phyloP scores from a whole-genome alignment of 75 land plant genomes.

The Azolla pinnata region DNA sequence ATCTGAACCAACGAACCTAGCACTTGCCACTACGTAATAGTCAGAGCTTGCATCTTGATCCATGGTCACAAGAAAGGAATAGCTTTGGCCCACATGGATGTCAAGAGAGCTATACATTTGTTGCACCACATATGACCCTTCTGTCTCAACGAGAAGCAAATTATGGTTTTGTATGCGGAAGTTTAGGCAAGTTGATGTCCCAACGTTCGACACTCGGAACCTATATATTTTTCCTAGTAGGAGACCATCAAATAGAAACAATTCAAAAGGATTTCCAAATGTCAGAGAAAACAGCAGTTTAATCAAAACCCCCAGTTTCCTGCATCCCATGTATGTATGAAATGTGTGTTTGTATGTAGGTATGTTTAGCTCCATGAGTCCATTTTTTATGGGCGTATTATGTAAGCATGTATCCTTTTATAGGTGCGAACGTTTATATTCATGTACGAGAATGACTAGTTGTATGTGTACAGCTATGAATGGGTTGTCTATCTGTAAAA shows the following conservation, averaged over 20 bases:
- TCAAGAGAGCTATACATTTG: conserved; percentile 32
- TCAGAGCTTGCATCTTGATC: conserved; percentile 24
- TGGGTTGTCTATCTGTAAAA: too few species aligned
- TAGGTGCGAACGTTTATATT: too few species aligned
- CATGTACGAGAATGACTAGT: too few species aligned
- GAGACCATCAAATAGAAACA: conserved; percentile 10
- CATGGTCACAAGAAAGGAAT: conserved; percentile 34
- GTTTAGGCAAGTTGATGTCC: conserved; percentile 20
- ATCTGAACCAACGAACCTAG: conserved; percentile 19
- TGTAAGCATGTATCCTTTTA: too few species aligned
- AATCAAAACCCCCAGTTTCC: too few species aligned
- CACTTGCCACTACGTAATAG: conserved; percentile 37
- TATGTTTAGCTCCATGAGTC: too few species aligned
- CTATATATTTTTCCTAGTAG: conserved; percentile 32
- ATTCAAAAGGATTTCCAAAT: too few species aligned
- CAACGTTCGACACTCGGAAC: conserved; percentile 36
- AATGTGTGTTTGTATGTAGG: too few species aligned
- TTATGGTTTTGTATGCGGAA: conserved; percentile 36
- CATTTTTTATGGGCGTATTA: too few species aligned
- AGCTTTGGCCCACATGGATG: conserved; percentile 42
- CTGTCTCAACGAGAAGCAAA: conserved; percentile 30
- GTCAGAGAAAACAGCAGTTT: too few species aligned
- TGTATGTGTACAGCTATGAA: too few species aligned
- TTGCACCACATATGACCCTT: conserved; percentile 34
- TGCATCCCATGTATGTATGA: too few species aligned